Conservation (phyloP, 1,284 basidiomycete genomes). For the Apiotrichum laibachii region DNA sequence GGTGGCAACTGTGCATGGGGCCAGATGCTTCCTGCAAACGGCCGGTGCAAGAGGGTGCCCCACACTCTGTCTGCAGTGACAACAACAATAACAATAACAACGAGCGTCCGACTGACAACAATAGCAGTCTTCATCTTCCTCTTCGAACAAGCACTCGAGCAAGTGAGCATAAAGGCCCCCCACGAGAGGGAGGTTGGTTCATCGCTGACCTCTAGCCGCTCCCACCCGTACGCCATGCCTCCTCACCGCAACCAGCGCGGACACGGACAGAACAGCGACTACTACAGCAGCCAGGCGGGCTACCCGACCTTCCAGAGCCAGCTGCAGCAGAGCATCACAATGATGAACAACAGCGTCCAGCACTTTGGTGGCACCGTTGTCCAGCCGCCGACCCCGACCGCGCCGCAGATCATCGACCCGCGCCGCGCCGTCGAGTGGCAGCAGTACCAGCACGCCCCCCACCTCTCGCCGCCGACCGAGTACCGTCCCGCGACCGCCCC, state of each 20-base stretch:
- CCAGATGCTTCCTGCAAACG: no score
- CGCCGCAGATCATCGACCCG: neutral
- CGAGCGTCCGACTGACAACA: no score
- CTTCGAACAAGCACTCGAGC: neutral
- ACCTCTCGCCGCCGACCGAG: neutral
- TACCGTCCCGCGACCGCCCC: neutral
- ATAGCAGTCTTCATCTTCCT: neutral
- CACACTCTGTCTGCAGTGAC: no score
- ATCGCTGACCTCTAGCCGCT: neutral
- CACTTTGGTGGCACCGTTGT: neutral
- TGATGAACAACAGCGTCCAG: constrained; percentile 1
- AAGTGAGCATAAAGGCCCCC: neutral
- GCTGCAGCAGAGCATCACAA: neutral
- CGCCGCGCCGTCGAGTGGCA: neutral
- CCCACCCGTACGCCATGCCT: constrained; percentile 1
- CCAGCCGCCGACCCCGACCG: no score
- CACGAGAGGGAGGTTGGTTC: neutral
- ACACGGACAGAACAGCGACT: neutral
- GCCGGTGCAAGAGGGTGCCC: no score
- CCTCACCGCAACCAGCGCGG: neutral
- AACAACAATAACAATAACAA: neutral
- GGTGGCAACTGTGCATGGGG: no score
- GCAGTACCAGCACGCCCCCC: neutral
- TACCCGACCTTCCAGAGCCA: neutral
- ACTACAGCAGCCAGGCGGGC: neutral